Evolutionary conservation across 495 filamentous ascomycete genomes (phyloP), one percentile per base, ranked within the genome.

Genomic region (Aspergillus egyptiacus): DNA sequence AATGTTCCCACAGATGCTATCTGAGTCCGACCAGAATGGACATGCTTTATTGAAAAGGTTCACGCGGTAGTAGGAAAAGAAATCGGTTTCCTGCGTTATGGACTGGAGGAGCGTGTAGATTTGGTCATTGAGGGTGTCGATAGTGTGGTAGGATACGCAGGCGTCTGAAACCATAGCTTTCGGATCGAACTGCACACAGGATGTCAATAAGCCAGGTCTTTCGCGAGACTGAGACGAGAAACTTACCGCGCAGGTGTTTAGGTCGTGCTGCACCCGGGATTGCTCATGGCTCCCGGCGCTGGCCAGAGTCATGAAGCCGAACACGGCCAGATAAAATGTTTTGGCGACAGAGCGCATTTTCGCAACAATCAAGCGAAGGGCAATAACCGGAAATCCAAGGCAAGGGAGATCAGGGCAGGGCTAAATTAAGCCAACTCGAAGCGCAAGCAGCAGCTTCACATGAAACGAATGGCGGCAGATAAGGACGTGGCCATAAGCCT

Each of bases 21-120:
- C 87, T 39, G 89, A 82, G 62, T 98, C 93, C 56, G 79, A 79
- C 93, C 93, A 97, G 62, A 97, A 97, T 0, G 93, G 93, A 65
- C 93, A 98, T 70, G 78, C 81, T 68, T 91, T 93, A 60, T 94
- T 85, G 63, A 87, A 98, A n/a, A 98, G 80, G 65, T 96, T 96
- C 17, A 98, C 71, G 20, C 93, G 86, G 67, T 97, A 98, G 63
- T 97, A 89, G 46, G 90, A 86, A 67, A 98, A 98, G 75, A 96
- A 98, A 65, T 98, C 93, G 58, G 91, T 94, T 40, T 85, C 82
- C 63, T 81, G 80, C 1, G 87, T 93, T 32, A 98, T 75, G 4
- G 85, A 81, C 59, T 86, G 76, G 38, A 98, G 68, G n/a, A 82
- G 79, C n/a, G 89, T 83, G 58, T 82, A 82, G 38, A 97, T 75